Percentiles rank a stretch among this genome's conserved stretches.
These are phyloP conservation scores for Hypomontagnella submonticulosa DNA, from an alignment of 495 filamentous ascomycete genomes.

Conservation along the genomic window DNA sequence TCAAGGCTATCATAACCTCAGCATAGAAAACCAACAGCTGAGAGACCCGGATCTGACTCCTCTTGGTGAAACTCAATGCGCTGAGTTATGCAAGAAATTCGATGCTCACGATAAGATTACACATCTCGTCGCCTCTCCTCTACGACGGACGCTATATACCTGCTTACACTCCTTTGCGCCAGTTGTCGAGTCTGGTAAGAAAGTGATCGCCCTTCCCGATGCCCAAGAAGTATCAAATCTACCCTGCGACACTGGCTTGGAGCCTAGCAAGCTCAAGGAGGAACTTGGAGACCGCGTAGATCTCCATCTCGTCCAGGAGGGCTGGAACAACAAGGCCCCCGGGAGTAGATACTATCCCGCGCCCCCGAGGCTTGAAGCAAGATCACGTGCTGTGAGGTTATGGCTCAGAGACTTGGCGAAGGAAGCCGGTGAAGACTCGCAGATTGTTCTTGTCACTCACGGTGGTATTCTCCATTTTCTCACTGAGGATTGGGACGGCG, in stretches of 20 bases:
- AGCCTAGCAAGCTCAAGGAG: slow-evolving; percentile 58
- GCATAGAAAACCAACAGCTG: slow-evolving; percentile 73
- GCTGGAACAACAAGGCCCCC: slow-evolving; percentile 76
- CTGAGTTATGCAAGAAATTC: slow-evolving; percentile 68
- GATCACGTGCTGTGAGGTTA: slow-evolving; percentile 72
- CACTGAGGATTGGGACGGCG: slow-evolving; percentile 82
- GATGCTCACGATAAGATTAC: slow-evolving; percentile 71
- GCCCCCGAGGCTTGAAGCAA: slow-evolving; percentile 65
- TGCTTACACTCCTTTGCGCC: slow-evolving; percentile 76
- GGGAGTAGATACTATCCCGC: slow-evolving; percentile 66
- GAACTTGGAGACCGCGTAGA: slow-evolving; percentile 75
- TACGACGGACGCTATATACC: slow-evolving; percentile 86
- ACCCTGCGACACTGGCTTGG: slow-evolving; percentile 82
- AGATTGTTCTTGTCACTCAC: slow-evolving; percentile 72
- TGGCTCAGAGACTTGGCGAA: slow-evolving; percentile 70
- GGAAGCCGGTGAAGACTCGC: slow-evolving; percentile 60
- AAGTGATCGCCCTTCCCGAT: slow-evolving; percentile 77
- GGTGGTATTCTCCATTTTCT: slow-evolving; percentile 71
- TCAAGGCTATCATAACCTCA: slow-evolving; percentile 85
- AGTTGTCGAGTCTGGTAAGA: slow-evolving; percentile 50
- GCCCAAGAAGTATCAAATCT: slow-evolving; percentile 81
- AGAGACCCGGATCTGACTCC: slow-evolving; percentile 82
- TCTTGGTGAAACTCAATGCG: slow-evolving; percentile 81
- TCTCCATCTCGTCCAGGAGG: slow-evolving; percentile 65
- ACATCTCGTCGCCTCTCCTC: slow-evolving; percentile 81